Base-by-base conservation (phyloP, 805 yeast genomes). In the Candida michaelii region DNA sequence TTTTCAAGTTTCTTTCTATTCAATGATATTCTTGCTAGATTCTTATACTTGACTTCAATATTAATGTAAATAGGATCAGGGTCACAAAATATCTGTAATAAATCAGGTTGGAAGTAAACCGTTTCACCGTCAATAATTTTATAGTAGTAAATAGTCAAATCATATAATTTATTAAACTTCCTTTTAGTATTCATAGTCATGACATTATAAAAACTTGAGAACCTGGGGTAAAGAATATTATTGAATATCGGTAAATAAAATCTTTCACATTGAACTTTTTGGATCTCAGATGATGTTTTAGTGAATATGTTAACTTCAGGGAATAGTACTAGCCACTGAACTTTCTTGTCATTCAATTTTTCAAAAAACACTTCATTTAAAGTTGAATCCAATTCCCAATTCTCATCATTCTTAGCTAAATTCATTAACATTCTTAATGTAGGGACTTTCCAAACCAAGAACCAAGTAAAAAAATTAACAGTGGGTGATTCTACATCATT, bases 241-340 rank as follows among this genome's bases (percentile, higher is more conserved):
- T 74, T 60, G 14, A 85, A 71, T 12, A 59, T 62, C 0, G 91
- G 87, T n/a, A 85, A 66, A 42, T 74, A 83, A 52, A 74, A 79
- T 43, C 74, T 72, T 30, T 74, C 74, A 36, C 82, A 72, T 46
- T 80, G 71, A 23, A 73, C 69, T 30, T 72, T 66, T 47, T 89
- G 95, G 30, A 74, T 39, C 53, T 59, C 49, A 35, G 66, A 58
- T 34, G 71, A 71, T 27, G 74, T 74, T 9, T 74, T 66, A 0
- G 82, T 76, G 59, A 78, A 76, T 6, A 85, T 77, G 53, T 85
- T 85, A 4, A 86, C 96, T 60, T 90, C 97, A 0, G 97, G 97
- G 50, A 89, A 89, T 7, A 86, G 49, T 0, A 82, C 80, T 0
- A 89, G 52, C 87, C 95, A 82, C 50, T 77, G 74, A 19, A 66